phyloP scores from a whole-genome alignment of 1,284 basidiomycete genomes.

The Pterula multifida region DNA sequence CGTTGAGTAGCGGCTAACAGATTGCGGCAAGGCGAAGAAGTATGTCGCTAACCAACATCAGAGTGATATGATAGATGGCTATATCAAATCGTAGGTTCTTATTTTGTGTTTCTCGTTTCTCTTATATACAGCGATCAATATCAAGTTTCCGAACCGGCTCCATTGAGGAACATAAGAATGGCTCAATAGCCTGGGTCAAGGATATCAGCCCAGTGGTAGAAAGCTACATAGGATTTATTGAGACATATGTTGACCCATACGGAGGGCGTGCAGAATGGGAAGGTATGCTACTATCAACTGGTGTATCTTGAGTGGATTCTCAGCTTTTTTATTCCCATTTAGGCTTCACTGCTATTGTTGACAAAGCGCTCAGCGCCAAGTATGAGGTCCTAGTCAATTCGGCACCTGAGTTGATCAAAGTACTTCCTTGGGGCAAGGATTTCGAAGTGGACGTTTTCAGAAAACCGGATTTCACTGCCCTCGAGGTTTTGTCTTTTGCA shows the following conservation, averaged over 20 bases:
- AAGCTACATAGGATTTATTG: slow-evolving; percentile 72
- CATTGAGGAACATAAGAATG: slow-evolving; percentile 67
- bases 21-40: slow-evolving; percentile 43
- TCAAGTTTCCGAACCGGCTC: slow-evolving; percentile 65
- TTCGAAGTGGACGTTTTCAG: slow-evolving; percentile 78
- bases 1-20: not conserved
- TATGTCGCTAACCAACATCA: slow-evolving; percentile 66
- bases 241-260: slow-evolving; percentile 79
- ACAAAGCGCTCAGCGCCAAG: slow-evolving; percentile 71
- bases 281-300: slow-evolving; percentile 26
- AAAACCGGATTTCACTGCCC: slow-evolving; percentile 78
- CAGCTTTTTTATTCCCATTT: not conserved
- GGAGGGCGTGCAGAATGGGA: slow-evolving; percentile 81
- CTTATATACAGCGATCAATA: not conserved
- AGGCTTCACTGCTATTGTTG: slow-evolving; percentile 82
- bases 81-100: slow-evolving; percentile 59
- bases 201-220: slow-evolving; percentile 82
- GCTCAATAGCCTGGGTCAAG: slow-evolving; percentile 71
- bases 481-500: slow-evolving; percentile 71
- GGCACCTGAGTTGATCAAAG: slow-evolving; percentile 69
- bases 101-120: too few relatives aligned
- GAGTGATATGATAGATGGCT: slow-evolving; percentile 60
- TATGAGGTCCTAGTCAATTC: slow-evolving; percentile 65
- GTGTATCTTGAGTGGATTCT: not conserved
- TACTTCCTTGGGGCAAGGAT: slow-evolving; percentile 70